A percentile compares a stretch with the other conserved stretches of the same genome.
Evolutionary conservation across 2,329 filamentous ascomycete species (phyloP).

Genomic region (Fonsecaea monophora): DNA sequence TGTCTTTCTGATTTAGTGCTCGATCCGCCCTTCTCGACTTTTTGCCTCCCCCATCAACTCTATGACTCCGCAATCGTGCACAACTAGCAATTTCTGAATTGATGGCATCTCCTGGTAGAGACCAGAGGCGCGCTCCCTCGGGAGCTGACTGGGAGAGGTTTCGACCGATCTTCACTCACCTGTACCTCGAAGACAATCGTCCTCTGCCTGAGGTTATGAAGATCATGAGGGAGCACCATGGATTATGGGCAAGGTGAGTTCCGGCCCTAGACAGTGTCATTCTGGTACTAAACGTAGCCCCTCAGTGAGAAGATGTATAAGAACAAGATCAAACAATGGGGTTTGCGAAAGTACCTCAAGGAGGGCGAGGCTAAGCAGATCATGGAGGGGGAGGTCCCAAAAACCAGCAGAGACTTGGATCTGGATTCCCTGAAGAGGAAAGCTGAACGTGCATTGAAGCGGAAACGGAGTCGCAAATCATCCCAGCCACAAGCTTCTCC

Average conservation of each 20-base stretch:
- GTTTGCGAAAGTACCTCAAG: slow-evolving; percentile 33
- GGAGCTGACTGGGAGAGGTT: slow-evolving; percentile 67
- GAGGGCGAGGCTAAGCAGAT: slow-evolving; percentile 30
- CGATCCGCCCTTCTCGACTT: neutral
- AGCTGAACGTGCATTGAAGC: slow-evolving; percentile 24
- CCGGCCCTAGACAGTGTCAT: neutral
- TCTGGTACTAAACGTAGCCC: neutral
- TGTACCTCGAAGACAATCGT: slow-evolving; percentile 74
- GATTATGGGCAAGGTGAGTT: slow-evolving; percentile 68
- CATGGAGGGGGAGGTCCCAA: slow-evolving; percentile 20
- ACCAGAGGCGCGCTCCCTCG: slow-evolving; percentile 15
- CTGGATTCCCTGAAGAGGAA: neutral
- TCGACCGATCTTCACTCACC: slow-evolving; percentile 67
- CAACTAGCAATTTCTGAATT: neutral
- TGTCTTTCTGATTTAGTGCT: slow-evolving; percentile 2
- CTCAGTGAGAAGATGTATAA: slow-evolving; percentile 33
- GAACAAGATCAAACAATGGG: slow-evolving; percentile 33
- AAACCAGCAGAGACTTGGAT: slow-evolving; percentile 1
- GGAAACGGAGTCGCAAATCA: slow-evolving; percentile 22
- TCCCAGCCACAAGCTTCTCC: slow-evolving; percentile 9
- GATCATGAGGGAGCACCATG: slow-evolving; percentile 68
- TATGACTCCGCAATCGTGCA: slow-evolving; percentile 11
- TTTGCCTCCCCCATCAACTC: slow-evolving; percentile 10
- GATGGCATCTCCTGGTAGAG: slow-evolving; percentile 7
- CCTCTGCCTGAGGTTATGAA: slow-evolving; percentile 75